These are phyloP conservation scores for Hypoxylon sp. DNA, from an alignment of 2,329 filamentous ascomycete genomes.

Conservation along the genomic window DNA sequence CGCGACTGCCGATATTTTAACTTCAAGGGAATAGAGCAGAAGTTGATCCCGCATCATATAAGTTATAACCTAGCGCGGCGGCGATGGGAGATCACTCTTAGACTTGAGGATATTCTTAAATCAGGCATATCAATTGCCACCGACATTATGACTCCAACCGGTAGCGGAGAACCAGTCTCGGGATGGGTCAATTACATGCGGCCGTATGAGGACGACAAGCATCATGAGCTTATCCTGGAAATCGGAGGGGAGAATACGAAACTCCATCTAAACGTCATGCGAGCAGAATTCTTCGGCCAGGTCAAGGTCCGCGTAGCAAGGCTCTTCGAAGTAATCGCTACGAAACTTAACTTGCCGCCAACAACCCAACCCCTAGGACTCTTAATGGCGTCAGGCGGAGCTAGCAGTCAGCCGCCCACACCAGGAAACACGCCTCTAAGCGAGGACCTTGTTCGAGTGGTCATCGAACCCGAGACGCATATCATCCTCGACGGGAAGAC, in stretches of 20 bases:
- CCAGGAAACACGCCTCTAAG: conserved; percentile 79
- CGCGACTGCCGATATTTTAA: conserved; percentile 94
- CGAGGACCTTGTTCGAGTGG: conserved; percentile 77
- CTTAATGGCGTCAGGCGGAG: conserved; percentile 76
- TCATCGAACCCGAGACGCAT: conserved; percentile 72
- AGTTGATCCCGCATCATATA: conserved; percentile 82
- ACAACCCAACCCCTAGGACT: conserved; percentile 74
- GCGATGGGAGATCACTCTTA: conserved; percentile 81
- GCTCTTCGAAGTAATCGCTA: conserved; percentile 84
- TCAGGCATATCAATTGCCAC: conserved; percentile 79
- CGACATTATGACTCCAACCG: conserved; percentile 59
- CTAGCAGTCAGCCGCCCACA: conserved; percentile 72
- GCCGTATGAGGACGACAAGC: conserved; percentile 84
- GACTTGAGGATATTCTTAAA: conserved; percentile 89
- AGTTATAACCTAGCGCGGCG: conserved; percentile 79
- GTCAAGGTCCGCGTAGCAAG: conserved; percentile 78
- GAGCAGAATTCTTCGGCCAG: conserved; percentile 81
- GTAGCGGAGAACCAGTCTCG: conserved; percentile 52
- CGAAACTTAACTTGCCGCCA: conserved; percentile 79
- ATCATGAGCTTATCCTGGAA: conserved; percentile 84
- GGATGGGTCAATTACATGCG: conserved; percentile 83
- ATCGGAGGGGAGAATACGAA: conserved; percentile 77
- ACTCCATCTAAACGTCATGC: conserved; percentile 58
- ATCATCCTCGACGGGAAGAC: conserved; percentile 72
- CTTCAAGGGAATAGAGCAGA: conserved; percentile 91